Base-by-base conservation (phyloP, 306 rosid species). In the Cicer yamashitae region DNA sequence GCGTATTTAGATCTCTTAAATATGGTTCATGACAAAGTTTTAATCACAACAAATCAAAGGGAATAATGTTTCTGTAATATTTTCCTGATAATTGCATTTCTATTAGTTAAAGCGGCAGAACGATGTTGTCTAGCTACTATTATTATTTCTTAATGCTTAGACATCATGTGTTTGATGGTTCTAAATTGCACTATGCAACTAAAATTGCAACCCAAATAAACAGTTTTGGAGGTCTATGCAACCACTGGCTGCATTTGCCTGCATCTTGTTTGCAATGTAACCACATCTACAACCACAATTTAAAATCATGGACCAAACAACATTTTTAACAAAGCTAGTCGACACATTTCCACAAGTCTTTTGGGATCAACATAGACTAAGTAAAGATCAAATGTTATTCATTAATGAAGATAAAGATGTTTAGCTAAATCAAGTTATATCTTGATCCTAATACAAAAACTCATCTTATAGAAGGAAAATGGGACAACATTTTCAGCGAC, bases 401-500 rank as follows among this genome's bases (percentile, higher is more conserved):
- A 22, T 73, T 51, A 67, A 46, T 15, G 62, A 74, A 17, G 82
- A 75, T 71, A 25, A 62, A 18, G 70, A 76, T n/a, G 59, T 10
- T 67, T 48, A 25, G 58, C 79, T 70, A 54, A 77, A 74, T 25
- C 60, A 51, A 54, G 65, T 10, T 11, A 12, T 44, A 20, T 44
- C 54, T 77, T 44, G 78, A 71, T 73, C 63, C 78, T 53, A 58
- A 61, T 71, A 70, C 72, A 48, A 60, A 60, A 54, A 67, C 80
- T 37, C 9, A 18, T 76, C 61, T 52, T n/a, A 30, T 30, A 69
- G 44, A 79, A 74, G 63, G 8, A 30, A 77, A 74, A 72, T 47
- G 13, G 62, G 75, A 59, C 10, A 68, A 59, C 52, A n/a, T 2
- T 74, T 91, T 91, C 80, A 90, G 86, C 86, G 94, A 3, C 85